Base-by-base conservation (phyloP, 495 filamentous ascomycete genomes). In the Annulohypoxylon bovei region DNA sequence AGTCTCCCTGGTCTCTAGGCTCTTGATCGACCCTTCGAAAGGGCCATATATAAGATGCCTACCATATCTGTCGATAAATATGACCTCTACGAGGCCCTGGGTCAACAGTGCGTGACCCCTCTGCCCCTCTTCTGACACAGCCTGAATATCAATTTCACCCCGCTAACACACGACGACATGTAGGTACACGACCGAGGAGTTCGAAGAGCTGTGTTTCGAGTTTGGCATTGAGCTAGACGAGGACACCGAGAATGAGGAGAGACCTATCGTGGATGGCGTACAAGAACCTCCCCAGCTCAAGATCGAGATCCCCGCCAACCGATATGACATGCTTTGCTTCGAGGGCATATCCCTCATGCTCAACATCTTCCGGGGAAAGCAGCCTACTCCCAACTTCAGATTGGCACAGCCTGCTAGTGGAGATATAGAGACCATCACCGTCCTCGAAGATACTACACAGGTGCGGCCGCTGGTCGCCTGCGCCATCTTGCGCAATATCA, bases 321-420 rank as follows among this genome's bases (percentile, higher is more conserved):
- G 95, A 86, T 98, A 98, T 89, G 95, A 99, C 75, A 91, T 98
- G 89, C 89, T 99, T 28, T 99, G 95, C 77, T 97, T 98, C 82
- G 95, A 99, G 81, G 95, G 95, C 50, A 96, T 99, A 77, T 90
- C 93, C 54, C 86, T 97, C 72, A 95, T 95, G 88, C 86, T 99
- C 60, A 97, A 97, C 76, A 92, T 99, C 80, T 99, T 98, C 90
- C 81, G 90, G 59, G 91, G 88, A 54, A 91, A 89, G 69, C 82
- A 86, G 54, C 77, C 85, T 14, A 83, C 92, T 44, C 96, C 95
- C 67, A 92, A 92, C 62, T 98, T 91, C 82, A 87, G 81, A 78
- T 80, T 96, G 53, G 85, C 87, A 47, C 81, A 91, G 55, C 92
- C 94, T 0, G 81, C 89, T 11, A 87, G 86, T 72, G 91, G 92